Evolutionary conservation across 257 asterid species (phyloP).

Genomic region (Nicotiana paniculata): DNA sequence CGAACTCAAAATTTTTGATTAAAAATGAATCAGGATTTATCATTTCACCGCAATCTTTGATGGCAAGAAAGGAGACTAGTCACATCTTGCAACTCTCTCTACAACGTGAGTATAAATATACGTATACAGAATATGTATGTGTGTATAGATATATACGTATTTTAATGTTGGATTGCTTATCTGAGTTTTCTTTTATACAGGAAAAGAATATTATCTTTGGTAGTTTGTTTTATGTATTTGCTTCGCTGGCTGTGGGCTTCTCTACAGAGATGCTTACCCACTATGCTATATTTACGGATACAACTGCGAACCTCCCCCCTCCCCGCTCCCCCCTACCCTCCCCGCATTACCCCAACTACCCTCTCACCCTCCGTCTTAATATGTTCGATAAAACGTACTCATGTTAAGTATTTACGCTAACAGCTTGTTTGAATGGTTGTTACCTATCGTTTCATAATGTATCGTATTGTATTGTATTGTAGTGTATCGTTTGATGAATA

Average conservation of each 20-base stretch:
- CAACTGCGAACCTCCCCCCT: slow-evolving; percentile 1
- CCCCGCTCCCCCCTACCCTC: background rate
- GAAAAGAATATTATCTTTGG: slow-evolving; percentile 23
- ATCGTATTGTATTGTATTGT: too few species aligned
- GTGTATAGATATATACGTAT: background rate
- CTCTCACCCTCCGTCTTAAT: background rate
- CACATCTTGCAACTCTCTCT: background rate
- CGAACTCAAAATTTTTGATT: too few species aligned
- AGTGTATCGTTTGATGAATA: too few species aligned
- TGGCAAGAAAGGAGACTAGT: background rate
- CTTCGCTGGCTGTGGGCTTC: slow-evolving; percentile 60
- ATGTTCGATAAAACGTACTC: background rate
- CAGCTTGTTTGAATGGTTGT: too few species aligned
- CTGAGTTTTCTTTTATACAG: slow-evolving; percentile 11
- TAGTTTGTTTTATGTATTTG: slow-evolving; percentile 37
- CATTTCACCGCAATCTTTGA: too few species aligned
- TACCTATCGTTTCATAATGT: too few species aligned
- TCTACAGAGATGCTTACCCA: slow-evolving; percentile 58
- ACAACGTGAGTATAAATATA: background rate
- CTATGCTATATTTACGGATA: slow-evolving; percentile 38
- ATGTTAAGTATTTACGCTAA: background rate
- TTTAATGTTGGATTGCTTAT: slow-evolving; percentile 28
- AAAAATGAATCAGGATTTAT: too few species aligned
- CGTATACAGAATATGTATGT: background rate
- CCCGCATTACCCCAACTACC: background rate